These are phyloP conservation scores for Lactarius psammicola DNA, from an alignment of 768 basidiomycete genomes.

Conservation along the genomic window DNA sequence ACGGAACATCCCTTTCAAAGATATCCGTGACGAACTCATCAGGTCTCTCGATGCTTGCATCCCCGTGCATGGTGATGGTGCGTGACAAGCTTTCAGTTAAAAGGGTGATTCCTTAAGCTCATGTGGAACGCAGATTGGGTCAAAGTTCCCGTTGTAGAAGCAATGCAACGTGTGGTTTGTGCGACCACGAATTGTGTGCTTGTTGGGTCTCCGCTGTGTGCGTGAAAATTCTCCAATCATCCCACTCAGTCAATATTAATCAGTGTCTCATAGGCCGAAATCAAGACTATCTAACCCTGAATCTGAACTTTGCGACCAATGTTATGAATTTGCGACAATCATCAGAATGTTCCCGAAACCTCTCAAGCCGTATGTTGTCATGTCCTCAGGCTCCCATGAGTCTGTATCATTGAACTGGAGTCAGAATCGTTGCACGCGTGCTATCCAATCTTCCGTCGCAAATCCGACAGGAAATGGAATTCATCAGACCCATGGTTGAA, in stretches of 20 bases:
- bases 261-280: not conserved
- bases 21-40: not conserved
- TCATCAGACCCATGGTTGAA: conserved; percentile 9
- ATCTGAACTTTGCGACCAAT: not conserved
- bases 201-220: not conserved
- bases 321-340: not conserved
- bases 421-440: not conserved
- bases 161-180: not conserved
- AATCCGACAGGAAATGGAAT: not conserved
- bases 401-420: not conserved
- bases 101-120: not conserved
- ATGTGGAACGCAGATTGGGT: not conserved
- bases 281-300: not conserved
- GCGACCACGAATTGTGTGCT: not conserved
- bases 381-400: not conserved
- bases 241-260: not conserved
- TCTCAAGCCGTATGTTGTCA: not conserved
- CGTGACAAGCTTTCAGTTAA: not conserved
- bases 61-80: not conserved
- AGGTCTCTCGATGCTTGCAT: not conserved
- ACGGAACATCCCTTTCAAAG: not conserved
- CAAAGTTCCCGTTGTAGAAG: not conserved
- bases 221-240: not conserved
- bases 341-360: not conserved
- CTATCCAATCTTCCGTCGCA: conserved; percentile 6